phyloP scores from a whole-genome alignment of 176 grass and related monocot genomes.

The Aegilops sharonensis region DNA sequence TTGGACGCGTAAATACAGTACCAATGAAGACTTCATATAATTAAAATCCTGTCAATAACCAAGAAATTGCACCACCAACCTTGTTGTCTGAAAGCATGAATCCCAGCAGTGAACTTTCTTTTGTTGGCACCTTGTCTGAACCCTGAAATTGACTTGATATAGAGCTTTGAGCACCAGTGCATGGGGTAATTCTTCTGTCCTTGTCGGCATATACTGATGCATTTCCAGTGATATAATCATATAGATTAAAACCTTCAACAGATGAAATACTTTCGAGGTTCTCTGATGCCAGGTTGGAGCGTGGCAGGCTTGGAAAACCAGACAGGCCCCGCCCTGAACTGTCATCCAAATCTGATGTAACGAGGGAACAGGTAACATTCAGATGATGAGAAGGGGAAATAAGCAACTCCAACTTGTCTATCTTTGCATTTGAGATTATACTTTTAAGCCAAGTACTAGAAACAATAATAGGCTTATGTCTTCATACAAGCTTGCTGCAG shows the following conservation, averaged over 20 bases:
- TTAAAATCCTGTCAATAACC: not conserved
- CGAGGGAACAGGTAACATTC: slow-evolving; percentile 13
- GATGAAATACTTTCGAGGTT: not conserved
- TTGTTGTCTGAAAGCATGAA: slow-evolving; percentile 10
- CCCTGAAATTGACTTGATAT: not conserved
- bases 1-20: not conserved
- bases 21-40: not conserved
- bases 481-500: not conserved
- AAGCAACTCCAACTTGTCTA: not conserved
- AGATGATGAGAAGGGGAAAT: slow-evolving; percentile 13
- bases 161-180: not conserved
- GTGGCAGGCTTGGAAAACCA: not conserved
- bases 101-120: slow-evolving; percentile 17
- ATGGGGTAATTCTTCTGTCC: not conserved
- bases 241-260: not conserved
- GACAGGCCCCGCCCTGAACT: slow-evolving; percentile 3
- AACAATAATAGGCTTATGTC: not conserved
- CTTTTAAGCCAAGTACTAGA: not conserved
- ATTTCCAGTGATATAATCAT: slow-evolving; percentile 11
- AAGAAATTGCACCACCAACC: slow-evolving; percentile 1
- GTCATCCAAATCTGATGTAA: not conserved
- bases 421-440: not conserved
- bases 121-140: not conserved
- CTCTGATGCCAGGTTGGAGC: slow-evolving; percentile 8
- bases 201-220: not conserved